These are phyloP conservation scores for Astrothelium macrocarpum DNA, from an alignment of 495 filamentous ascomycete species.

Conservation along the genomic window DNA sequence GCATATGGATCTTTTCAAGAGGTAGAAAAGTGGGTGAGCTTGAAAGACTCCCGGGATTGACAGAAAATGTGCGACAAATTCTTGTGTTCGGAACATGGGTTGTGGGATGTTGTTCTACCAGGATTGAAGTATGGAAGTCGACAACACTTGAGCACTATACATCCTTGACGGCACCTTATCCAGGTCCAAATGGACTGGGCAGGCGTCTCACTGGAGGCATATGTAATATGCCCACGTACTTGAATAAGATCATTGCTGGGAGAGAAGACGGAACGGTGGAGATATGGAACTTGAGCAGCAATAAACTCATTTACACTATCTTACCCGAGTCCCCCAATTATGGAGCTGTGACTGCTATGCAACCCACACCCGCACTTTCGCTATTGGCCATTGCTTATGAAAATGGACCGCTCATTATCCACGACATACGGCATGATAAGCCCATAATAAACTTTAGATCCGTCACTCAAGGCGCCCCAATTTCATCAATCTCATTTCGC, in stretches of 20 bases:
- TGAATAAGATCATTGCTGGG: slow-evolving; percentile 91
- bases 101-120: slow-evolving; percentile 63
- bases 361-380: slow-evolving; percentile 72
- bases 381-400: slow-evolving; percentile 82
- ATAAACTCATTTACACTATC: slow-evolving; percentile 79
- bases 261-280: slow-evolving; percentile 81
- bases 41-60: slow-evolving; percentile 47
- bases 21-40: slow-evolving; percentile 79
- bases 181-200: slow-evolving; percentile 25
- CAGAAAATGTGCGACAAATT: slow-evolving; percentile 65
- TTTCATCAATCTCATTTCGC: slow-evolving; percentile 82
- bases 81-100: slow-evolving; percentile 87
- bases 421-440: slow-evolving; percentile 69
- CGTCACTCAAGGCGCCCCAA: slow-evolving; percentile 42
- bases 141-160: slow-evolving; percentile 82
- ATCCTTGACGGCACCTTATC: slow-evolving; percentile 44
- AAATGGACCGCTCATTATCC: slow-evolving; percentile 65
- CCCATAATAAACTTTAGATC: slow-evolving; percentile 55
- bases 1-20: slow-evolving; percentile 89
- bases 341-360: slow-evolving; percentile 71
- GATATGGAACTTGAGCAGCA: slow-evolving; percentile 93
- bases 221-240: slow-evolving; percentile 77
- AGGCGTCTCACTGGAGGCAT: slow-evolving; percentile 59
- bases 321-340: slow-evolving; percentile 54
- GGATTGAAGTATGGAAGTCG: slow-evolving; percentile 83